These are phyloP conservation scores for Magnaporthiopsis incrustans DNA, from an alignment of 2,329 filamentous ascomycete species.

Conservation along the genomic window DNA sequence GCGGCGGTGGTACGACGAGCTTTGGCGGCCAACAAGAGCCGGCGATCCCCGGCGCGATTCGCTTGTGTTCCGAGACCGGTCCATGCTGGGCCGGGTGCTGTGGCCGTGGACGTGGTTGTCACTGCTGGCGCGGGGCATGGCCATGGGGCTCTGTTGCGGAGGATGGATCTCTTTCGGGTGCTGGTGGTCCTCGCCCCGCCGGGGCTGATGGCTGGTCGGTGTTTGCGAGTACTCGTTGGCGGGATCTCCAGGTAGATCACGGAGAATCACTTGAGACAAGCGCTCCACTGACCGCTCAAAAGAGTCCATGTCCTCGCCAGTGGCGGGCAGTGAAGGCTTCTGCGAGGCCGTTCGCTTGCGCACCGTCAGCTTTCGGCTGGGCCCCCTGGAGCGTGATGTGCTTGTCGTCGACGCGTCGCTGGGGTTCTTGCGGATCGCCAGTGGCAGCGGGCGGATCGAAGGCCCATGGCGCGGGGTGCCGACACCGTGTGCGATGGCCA, in stretches of 20 bases:
- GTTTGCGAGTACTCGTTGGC: neutral
- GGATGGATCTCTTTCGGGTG: neutral
- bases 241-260: neutral
- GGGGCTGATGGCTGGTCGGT: neutral
- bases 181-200: neutral
- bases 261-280: neutral
- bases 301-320: neutral
- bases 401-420: neutral
- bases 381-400: neutral
- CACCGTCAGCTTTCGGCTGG: conserved; percentile 1
- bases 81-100: conserved; percentile 1
- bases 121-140: neutral
- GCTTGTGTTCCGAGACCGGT: neutral
- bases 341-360: neutral
- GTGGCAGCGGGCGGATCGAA: neutral
- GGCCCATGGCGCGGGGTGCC: neutral
- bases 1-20: neutral
- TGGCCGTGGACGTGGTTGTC: neutral
- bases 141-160: neutral
- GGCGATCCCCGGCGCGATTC: neutral
- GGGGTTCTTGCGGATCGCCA: neutral
- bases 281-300: conserved; percentile 2
- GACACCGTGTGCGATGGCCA: neutral
- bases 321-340: neutral
- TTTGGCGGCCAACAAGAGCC: conserved; percentile 2